Evolutionary conservation across 306 rosid species (phyloP), one percentile per base, ranked within the genome.

Genomic region (Senna tora): DNA sequence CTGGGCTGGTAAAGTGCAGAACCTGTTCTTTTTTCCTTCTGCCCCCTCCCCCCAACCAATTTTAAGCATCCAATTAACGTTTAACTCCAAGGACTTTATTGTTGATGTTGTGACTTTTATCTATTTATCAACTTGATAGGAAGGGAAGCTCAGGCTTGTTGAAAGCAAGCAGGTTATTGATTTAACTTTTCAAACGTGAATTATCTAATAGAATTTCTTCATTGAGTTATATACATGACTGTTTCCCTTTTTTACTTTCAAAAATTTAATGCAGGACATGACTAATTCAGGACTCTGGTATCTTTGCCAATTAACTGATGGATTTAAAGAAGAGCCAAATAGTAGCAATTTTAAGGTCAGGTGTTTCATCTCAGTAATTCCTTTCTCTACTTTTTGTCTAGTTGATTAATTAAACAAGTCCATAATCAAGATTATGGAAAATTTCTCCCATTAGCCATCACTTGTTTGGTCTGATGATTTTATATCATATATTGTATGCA

Each of bases 141-240:
- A 71, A 57, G 81, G 69, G 25, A 80, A 75, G 71, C 67, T 80
- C 75, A 33, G 57, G 71, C 78, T 71, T 65, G 67, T 76, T 3
- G 84, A 80, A 62, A 63, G 61, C 71, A 80, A 80, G 34, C 84
- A 80, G 84, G 84, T 80, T 43, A 38, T 71, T 21, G 50, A 61
- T 65, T 71, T 65, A 71, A 56, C 53, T 65, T 71, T 28, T 67
- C 46, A 25, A 3, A 62, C 66, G 30, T 32, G 58, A 66, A 51
- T 71, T 70, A 64, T 16, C 17, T 30, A 46, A 28, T 57, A 38
- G 21, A 65, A 65, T 51, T 59, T 59, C 11, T 57, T 56, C 17
- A 54, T 55, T 12, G 21, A 56, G 4, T 43, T 43, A n/a, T 16
- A 34, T 59, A 32, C 19, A 67, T 67, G 38, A 9, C 51, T 43